Evolutionary conservation across 1,284 basidiomycete genomes (phyloP).

Genomic region (Mycosarcoma mackinlayi): DNA sequence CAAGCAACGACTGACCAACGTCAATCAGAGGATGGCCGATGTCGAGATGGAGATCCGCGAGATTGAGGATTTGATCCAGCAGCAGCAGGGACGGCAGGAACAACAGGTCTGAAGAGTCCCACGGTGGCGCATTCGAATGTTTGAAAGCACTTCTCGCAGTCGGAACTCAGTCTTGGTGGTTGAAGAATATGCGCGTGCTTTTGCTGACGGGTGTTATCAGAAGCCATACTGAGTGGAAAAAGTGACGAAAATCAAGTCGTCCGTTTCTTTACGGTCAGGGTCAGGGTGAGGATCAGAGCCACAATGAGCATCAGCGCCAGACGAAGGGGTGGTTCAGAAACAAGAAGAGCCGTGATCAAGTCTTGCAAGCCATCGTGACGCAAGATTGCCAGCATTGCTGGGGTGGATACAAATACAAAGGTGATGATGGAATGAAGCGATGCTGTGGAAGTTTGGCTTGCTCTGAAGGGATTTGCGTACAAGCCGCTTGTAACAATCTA

Average conservation of each 20-base stretch:
- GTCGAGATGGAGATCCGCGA: constrained; percentile 40
- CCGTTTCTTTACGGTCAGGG: no score
- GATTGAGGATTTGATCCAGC: constrained; percentile 27
- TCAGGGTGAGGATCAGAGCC: no score
- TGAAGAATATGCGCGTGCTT: no score
- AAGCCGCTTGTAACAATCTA: no score
- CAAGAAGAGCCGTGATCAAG: neutral
- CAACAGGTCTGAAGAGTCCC: neutral
- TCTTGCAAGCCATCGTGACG: neutral
- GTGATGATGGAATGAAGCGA: neutral
- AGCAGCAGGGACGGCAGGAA: constrained; percentile 5
- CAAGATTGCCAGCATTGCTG: neutral
- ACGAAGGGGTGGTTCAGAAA: no score
- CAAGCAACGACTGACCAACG: constrained; percentile 22
- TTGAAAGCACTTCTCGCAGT: no score
- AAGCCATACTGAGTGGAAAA: no score
- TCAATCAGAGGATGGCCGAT: constrained; percentile 42
- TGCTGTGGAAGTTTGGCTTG: neutral
- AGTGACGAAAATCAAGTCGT: no score
- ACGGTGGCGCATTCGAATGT: neutral
- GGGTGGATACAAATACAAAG: constrained; percentile 29
- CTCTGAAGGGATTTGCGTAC: no score
- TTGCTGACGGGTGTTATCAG: no score
- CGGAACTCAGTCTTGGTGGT: no score
- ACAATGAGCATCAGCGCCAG: no score